Percentiles rank a stretch among this genome's conserved stretches.
Evolutionary conservation across 352 stramenopile genomes (phyloP).

Genomic region (Halophytophthora polymorphica): DNA sequence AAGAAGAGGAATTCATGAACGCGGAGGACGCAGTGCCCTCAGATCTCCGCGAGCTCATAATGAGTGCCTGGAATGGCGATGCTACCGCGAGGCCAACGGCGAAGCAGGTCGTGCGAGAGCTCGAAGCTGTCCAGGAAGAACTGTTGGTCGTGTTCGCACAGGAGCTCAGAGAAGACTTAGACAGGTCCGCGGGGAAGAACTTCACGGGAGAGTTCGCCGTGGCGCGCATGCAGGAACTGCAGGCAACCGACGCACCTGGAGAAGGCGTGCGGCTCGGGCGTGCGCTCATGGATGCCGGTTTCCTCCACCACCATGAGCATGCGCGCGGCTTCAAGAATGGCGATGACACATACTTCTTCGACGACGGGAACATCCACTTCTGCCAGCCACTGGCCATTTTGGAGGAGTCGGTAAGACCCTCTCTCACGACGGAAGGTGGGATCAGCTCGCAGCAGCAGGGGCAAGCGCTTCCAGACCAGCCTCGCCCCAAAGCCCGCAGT

Average conservation of each 20-base stretch:
- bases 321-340: slow-evolving; percentile 30
- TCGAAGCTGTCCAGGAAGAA: slow-evolving; percentile 71
- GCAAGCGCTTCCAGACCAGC: background rate
- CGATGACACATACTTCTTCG: slow-evolving; percentile 48
- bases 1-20: slow-evolving; percentile 10
- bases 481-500: slow-evolving; percentile 14
- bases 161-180: slow-evolving; percentile 43
- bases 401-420: slow-evolving; percentile 20
- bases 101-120: slow-evolving; percentile 33
- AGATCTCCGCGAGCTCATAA: slow-evolving; percentile 57
- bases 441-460: background rate
- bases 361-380: slow-evolving; percentile 38
- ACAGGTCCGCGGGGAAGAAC: slow-evolving; percentile 25
- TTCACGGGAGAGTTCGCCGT: slow-evolving; percentile 29
- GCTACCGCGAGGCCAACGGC: slow-evolving; percentile 44
- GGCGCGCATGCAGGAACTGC: slow-evolving; percentile 35
- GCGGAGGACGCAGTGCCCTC: slow-evolving; percentile 20
- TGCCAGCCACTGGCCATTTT: slow-evolving; percentile 42
- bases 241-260: slow-evolving; percentile 15
- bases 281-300: slow-evolving; percentile 56
- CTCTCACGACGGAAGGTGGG: slow-evolving; percentile 27
- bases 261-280: slow-evolving; percentile 50
- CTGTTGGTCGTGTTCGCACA: slow-evolving; percentile 38
- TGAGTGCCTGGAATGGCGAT: slow-evolving; percentile 50
- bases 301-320: slow-evolving; percentile 53